phyloP scores from a whole-genome alignment of 805 yeast species.

The Wickerhamomyces strasburgensis region DNA sequence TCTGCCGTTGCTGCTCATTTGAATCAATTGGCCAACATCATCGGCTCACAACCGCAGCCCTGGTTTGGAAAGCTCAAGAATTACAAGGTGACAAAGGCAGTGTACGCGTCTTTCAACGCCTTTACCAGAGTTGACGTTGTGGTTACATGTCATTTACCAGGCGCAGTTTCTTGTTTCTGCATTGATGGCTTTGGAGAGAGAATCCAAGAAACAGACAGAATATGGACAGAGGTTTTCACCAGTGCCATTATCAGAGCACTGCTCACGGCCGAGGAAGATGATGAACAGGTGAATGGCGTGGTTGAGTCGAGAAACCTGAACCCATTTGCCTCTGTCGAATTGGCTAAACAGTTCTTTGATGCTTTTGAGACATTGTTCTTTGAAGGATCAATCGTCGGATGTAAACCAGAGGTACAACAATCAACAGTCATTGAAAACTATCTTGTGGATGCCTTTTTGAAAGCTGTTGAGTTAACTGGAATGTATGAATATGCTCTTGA shows the following conservation, averaged over 20 bases:
- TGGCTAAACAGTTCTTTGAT: slow-evolving; percentile 49
- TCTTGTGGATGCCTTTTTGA: slow-evolving; percentile 69
- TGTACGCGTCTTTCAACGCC: slow-evolving; percentile 69
- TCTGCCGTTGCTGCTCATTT: slow-evolving; percentile 75
- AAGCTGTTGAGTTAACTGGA: slow-evolving; percentile 60
- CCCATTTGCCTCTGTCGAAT: slow-evolving; percentile 53
- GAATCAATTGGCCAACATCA: slow-evolving; percentile 60
- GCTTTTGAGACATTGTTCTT: slow-evolving; percentile 65
- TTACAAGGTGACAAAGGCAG: slow-evolving; percentile 67
- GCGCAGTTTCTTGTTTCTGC: slow-evolving; percentile 55
- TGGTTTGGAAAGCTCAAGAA: slow-evolving; percentile 77
- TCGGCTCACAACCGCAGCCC: slow-evolving; percentile 56
- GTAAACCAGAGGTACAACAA: slow-evolving; percentile 60
- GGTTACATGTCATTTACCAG: slow-evolving; percentile 72
- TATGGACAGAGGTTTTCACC: slow-evolving; percentile 51
- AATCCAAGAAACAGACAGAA: slow-evolving; percentile 41
- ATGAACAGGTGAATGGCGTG: slow-evolving; percentile 61
- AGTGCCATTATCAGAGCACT: slow-evolving; percentile 73
- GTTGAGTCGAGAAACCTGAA: slow-evolving; percentile 82
- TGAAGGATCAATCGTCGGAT: slow-evolving; percentile 65
- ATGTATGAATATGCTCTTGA: slow-evolving; percentile 56
- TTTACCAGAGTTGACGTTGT: slow-evolving; percentile 65
- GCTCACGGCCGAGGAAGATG: slow-evolving; percentile 66
- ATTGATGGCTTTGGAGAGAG: slow-evolving; percentile 43
- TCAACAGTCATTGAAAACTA: slow-evolving; percentile 63